These are phyloP conservation scores for Fusarium palustre DNA, from an alignment of 2,329 filamentous ascomycete genomes.

Conservation along the genomic window DNA sequence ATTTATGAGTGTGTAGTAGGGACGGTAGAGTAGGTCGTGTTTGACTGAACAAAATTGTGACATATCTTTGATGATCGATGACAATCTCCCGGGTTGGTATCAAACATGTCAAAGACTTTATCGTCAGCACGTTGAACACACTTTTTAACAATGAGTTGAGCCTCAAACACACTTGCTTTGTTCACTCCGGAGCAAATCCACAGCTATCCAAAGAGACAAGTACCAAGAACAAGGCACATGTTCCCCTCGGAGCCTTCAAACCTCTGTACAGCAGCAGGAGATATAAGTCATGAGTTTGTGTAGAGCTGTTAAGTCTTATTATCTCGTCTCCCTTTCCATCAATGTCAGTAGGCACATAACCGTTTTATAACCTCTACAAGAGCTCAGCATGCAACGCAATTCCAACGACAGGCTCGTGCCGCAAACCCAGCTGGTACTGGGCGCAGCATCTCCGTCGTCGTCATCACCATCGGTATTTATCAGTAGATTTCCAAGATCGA, in stretches of 20 bases:
- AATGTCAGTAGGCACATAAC: not conserved
- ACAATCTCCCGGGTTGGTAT: not conserved
- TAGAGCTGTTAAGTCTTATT: not conserved
- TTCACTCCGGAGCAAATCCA: not conserved
- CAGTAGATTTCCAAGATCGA: not conserved
- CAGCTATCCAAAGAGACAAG: not conserved
- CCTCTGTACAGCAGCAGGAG: not conserved
- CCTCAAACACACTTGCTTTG: slow-evolving; percentile 5
- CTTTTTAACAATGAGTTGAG: not conserved
- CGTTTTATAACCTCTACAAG: not conserved
- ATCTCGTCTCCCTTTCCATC: not conserved
- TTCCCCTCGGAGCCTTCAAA: not conserved
- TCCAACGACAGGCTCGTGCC: not conserved
- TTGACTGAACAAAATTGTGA: not conserved
- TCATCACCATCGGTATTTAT: not conserved
- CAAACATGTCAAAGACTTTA: not conserved
- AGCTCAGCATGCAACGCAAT: slow-evolving; percentile 9
- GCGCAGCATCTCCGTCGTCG: not conserved
- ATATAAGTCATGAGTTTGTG: not conserved
- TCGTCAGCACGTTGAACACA: slow-evolving; percentile 1
- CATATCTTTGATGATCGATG: not conserved
- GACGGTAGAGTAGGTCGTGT: not conserved
- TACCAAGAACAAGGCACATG: not conserved
- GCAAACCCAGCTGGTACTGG: slow-evolving; percentile 3
- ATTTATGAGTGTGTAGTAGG: slow-evolving; percentile 16